phyloP scores from a whole-genome alignment of 371 early-diverging fungal species.

The Paraphysoderma sedebokerense region DNA sequence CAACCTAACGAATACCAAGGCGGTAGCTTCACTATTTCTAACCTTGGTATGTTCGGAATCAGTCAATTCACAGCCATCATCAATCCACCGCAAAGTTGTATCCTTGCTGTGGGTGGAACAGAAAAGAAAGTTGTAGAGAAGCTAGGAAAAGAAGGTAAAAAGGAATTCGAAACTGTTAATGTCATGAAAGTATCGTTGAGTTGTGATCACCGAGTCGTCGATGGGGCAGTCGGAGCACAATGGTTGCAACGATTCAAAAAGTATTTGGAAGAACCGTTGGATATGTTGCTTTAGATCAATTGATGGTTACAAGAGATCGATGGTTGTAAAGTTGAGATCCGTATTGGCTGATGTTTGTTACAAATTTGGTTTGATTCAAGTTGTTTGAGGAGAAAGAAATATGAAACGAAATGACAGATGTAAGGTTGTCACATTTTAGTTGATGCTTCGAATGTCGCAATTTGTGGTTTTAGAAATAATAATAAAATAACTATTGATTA shows the following conservation, averaged over 20 bases:
- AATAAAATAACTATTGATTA: too few relatives aligned
- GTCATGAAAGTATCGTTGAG: conserved; percentile 80
- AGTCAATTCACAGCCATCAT: conserved; percentile 92
- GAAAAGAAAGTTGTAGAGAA: conserved; percentile 47
- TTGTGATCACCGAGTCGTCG: conserved; percentile 92
- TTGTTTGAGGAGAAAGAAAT: too few relatives aligned
- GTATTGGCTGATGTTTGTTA: too few relatives aligned
- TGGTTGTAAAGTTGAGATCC: too few relatives aligned
- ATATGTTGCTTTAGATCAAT: conserved; percentile 56
- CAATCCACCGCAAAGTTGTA: conserved; percentile 91
- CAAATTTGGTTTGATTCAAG: too few relatives aligned
- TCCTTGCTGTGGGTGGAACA: conserved; percentile 81
- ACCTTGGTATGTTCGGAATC: conserved; percentile 95
- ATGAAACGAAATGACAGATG: too few relatives aligned
- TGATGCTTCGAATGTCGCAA: too few relatives aligned
- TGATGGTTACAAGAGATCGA: too few relatives aligned
- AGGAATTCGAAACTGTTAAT: conserved; percentile 12
- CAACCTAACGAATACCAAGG: conserved; percentile 92
- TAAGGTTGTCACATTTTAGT: too few relatives aligned
- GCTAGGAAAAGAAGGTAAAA: conserved; percentile 16
- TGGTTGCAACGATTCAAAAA: conserved; percentile 82
- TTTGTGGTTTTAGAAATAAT: too few relatives aligned
- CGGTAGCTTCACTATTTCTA: conserved; percentile 94
- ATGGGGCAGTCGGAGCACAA: conserved; percentile 87
- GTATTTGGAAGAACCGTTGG: conserved; percentile 91